These are phyloP conservation scores for Chrysoporthe puriensis DNA, from an alignment of 2,329 filamentous ascomycete species.

Conservation along the genomic window DNA sequence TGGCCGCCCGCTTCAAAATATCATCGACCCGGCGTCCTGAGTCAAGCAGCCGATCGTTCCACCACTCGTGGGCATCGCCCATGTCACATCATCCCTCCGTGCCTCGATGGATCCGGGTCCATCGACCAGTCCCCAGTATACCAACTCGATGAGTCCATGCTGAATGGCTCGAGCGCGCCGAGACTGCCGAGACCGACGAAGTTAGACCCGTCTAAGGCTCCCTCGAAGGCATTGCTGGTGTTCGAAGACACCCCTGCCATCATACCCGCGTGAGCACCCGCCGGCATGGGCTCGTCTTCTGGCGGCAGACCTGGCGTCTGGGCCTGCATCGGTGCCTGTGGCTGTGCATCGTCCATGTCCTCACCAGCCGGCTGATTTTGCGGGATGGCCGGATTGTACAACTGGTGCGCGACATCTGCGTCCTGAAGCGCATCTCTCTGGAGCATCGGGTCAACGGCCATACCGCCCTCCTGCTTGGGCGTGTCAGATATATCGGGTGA, in stretches of 20 bases:
- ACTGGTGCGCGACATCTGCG: constrained; percentile 27
- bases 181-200: constrained; percentile 32
- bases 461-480: constrained; percentile 19
- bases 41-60: background rate
- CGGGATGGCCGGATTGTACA: constrained; percentile 28
- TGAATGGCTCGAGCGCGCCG: constrained; percentile 33
- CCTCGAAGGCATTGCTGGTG: constrained; percentile 41
- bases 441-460: constrained; percentile 28
- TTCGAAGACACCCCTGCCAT: constrained; percentile 32
- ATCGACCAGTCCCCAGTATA: constrained; percentile 28
- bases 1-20: background rate
- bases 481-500: constrained; percentile 22
- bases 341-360: constrained; percentile 31
- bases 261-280: constrained; percentile 25
- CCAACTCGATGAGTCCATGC: constrained; percentile 31
- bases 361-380: constrained; percentile 24
- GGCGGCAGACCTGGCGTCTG: constrained; percentile 25
- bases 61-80: background rate
- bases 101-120: constrained; percentile 21
- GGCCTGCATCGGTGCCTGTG: constrained; percentile 23
- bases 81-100: constrained; percentile 24
- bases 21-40: background rate
- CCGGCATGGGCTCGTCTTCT: constrained; percentile 25
- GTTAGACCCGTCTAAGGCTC: constrained; percentile 39
- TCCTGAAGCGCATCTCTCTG: constrained; percentile 30